Percentiles rank a stretch among this genome's conserved stretches.
Conservation (phyloP, 805 yeast species). For the Citeromyces nyonsensis region DNA sequence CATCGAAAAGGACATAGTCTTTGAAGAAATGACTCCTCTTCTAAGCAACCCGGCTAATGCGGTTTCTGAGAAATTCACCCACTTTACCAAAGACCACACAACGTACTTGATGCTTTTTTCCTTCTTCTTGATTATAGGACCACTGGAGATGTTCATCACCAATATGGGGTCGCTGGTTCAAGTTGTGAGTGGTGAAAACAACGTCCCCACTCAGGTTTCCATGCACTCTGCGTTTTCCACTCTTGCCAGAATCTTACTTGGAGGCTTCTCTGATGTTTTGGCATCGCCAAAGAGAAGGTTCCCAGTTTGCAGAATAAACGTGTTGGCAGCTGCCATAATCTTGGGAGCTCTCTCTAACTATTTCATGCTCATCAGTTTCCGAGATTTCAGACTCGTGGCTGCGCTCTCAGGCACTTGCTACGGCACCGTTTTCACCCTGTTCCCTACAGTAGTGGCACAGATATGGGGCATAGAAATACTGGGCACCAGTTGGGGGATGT, state of each 20-base stretch:
- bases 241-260: constrained; percentile 43
- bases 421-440: constrained; percentile 74
- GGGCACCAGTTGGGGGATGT: constrained; percentile 88
- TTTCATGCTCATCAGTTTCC: constrained; percentile 5
- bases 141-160: constrained; percentile 72
- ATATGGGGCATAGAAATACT: constrained; percentile 81
- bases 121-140: constrained; percentile 60
- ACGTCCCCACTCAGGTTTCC: constrained; percentile 34
- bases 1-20: constrained; percentile 32
- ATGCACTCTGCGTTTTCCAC: constrained; percentile 55
- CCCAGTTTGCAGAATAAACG: constrained; percentile 1
- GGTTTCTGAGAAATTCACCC: constrained; percentile 11
- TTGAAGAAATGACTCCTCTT: constrained; percentile 19
- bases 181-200: constrained; percentile 10
- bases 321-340: constrained; percentile 3
- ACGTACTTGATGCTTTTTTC: constrained; percentile 51
- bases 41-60: constrained; percentile 9
- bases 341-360: constrained; percentile 1
- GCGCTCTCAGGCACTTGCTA: constrained; percentile 52
- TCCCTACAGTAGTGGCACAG: constrained; percentile 70
- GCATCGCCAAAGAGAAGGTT: constrained; percentile 7
- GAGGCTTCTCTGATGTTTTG: constrained; percentile 48
- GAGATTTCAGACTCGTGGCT: constrained; percentile 13
- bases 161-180: constrained; percentile 62
- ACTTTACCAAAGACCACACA: constrained; percentile 31